Evolutionary conservation across 345 rosid genomes (phyloP).

Genomic region (Crucihimalaya himalaica): DNA sequence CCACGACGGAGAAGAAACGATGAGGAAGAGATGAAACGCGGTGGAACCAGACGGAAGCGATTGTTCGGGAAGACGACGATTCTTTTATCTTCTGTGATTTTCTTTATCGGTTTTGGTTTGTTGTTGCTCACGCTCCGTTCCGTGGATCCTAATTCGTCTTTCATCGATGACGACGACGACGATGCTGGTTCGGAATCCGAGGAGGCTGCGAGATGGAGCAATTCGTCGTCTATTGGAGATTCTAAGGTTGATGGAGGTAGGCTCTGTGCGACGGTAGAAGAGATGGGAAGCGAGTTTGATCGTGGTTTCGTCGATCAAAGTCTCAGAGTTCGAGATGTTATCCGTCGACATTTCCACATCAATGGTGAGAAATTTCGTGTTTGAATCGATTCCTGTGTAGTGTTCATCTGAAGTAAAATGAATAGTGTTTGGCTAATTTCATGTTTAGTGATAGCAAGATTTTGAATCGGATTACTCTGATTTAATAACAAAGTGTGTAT

Average conservation of each 20-base stretch:
- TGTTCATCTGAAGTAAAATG: neutral
- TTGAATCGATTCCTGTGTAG: neutral
- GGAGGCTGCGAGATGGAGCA: conserved; percentile 20
- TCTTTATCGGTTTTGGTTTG: conserved; percentile 55
- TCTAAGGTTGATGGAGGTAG: conserved; percentile 35
- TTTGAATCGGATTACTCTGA: neutral
- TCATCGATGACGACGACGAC: conserved; percentile 39
- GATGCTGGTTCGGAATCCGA: conserved; percentile 33
- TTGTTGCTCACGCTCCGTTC: conserved; percentile 56
- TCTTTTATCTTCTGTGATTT: conserved; percentile 42
- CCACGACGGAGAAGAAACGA: conserved; percentile 12
- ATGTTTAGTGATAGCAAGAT: neutral
- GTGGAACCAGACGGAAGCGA: conserved; percentile 52
- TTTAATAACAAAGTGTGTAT: no score
- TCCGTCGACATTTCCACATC: conserved; percentile 57
- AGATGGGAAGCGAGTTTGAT: conserved; percentile 79
- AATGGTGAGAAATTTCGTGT: conserved; percentile 50
- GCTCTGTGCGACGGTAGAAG: conserved; percentile 87
- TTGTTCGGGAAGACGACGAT: conserved; percentile 44
- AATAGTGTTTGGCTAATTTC: neutral
- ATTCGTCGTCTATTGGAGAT: conserved; percentile 13
- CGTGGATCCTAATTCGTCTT: conserved; percentile 47
- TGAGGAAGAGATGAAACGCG: conserved; percentile 42
- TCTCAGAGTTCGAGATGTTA: conserved; percentile 60
- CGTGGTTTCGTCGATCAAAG: conserved; percentile 60